Conservation (phyloP, 2,329 filamentous ascomycete genomes). For the Ceratocystis eucalypticola region DNA sequence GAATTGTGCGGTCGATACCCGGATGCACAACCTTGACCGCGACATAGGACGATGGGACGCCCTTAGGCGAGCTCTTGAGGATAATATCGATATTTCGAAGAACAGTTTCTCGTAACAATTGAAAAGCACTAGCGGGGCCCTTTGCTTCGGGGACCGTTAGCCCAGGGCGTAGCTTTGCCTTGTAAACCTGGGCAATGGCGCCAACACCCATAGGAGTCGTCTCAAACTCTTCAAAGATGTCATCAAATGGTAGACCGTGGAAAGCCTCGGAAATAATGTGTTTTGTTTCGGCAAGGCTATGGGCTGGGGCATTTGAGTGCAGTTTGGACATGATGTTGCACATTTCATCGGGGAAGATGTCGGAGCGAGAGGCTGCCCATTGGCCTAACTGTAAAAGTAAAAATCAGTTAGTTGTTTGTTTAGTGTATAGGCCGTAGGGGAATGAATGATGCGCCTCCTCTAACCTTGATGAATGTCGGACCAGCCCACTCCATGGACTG, state of each 20-base stretch:
- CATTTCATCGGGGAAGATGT: constrained; percentile 90
- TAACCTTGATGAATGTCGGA: constrained; percentile 90
- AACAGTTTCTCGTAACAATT: constrained; percentile 32
- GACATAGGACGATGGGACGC: constrained; percentile 82
- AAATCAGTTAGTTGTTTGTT: neutral
- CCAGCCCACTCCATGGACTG: constrained; percentile 82
- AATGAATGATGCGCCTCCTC: constrained; percentile 13
- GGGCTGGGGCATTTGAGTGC: constrained; percentile 86
- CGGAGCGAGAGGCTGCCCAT: constrained; percentile 92
- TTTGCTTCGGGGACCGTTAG: constrained; percentile 33
- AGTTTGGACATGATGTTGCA: constrained; percentile 88
- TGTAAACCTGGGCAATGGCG: constrained; percentile 95
- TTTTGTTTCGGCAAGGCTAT: constrained; percentile 69
- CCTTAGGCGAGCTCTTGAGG: constrained; percentile 71
- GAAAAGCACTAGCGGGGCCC: constrained; percentile 24
- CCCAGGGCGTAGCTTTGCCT: constrained; percentile 74
- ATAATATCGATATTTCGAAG: constrained; percentile 71
- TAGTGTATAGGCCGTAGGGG: neutral
- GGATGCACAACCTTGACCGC: constrained; percentile 95
- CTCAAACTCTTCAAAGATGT: constrained; percentile 94
- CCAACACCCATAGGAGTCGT: constrained; percentile 82
- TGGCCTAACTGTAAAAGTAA: constrained; percentile 58
- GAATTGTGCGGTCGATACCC: constrained; percentile 73
- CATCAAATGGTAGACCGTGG: constrained; percentile 61
- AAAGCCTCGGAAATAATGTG: constrained; percentile 71